Percentiles rank a stretch among this genome's conserved stretches.
phyloP scores from a whole-genome alignment of 176 grass and related monocot species.

The Thinopyrum elongatum region DNA sequence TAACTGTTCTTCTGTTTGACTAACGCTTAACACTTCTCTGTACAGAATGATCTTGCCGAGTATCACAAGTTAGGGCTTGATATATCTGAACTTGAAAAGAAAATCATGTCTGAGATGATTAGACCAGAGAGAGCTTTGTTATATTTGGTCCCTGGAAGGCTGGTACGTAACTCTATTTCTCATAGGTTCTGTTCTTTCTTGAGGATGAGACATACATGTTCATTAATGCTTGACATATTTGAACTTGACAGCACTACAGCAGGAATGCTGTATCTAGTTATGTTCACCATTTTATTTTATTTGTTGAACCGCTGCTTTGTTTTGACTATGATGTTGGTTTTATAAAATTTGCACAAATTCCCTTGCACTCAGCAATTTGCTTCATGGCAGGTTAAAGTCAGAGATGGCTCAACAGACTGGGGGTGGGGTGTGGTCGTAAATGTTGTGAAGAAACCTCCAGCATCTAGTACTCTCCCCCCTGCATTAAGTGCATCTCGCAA shows the following conservation, averaged over 20 bases:
- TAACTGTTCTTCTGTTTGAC: conserved; percentile 6
- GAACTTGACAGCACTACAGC: background rate
- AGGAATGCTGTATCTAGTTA: conserved; percentile 3
- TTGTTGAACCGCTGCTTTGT: conserved; percentile 17
- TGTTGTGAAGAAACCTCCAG: conserved; percentile 84
- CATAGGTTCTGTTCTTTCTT: conserved; percentile 10
- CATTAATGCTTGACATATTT: no score
- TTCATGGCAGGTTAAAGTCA: conserved; percentile 81
- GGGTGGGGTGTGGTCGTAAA: conserved; percentile 98
- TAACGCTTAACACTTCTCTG: conserved; percentile 27
- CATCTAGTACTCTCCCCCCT: conserved; percentile 52
- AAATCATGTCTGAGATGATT: conserved; percentile 89
- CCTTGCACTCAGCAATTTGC: conserved; percentile 33
- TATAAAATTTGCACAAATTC: conserved; percentile 11
- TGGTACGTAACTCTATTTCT: conserved; percentile 55
- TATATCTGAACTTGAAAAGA: conserved; percentile 87
- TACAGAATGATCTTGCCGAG: conserved; percentile 72
- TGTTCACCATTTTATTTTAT: background rate
- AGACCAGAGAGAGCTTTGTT: conserved; percentile 84
- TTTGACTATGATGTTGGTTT: background rate
- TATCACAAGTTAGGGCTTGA: conserved; percentile 87
- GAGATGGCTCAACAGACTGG: conserved; percentile 93
- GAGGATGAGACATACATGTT: background rate
- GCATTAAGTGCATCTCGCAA: conserved; percentile 57
- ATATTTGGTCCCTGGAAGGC: conserved; percentile 91